Evolutionary conservation across 805 yeast genomes (phyloP).

Genomic region (Phaffomyces antillensis): DNA sequence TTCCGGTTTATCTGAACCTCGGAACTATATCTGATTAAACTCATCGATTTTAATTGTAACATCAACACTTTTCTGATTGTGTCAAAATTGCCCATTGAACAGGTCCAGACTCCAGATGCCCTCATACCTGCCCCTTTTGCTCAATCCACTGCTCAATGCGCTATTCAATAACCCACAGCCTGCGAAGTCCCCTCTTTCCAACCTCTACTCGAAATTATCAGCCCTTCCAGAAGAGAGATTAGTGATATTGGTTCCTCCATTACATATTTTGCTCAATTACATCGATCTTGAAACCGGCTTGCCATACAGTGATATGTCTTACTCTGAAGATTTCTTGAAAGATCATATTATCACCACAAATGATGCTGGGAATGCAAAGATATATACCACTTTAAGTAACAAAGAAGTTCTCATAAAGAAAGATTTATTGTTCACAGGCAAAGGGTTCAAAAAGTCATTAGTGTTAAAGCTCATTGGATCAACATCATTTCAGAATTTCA

Average conservation of each 20-base stretch:
- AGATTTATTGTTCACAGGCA: conserved; percentile 46
- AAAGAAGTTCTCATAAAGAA: conserved; percentile 50
- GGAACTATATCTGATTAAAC: background rate
- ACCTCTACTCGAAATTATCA: conserved; percentile 37
- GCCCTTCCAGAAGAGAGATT: conserved; percentile 31
- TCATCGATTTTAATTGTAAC: background rate
- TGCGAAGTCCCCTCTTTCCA: conserved; percentile 36
- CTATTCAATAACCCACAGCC: conserved; percentile 61
- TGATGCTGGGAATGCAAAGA: conserved; percentile 26
- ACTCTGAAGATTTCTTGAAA: conserved; percentile 50
- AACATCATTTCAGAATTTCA: conserved; percentile 42
- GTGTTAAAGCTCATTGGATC: conserved; percentile 37
- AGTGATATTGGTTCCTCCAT: conserved; percentile 62
- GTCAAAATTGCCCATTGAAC: background rate
- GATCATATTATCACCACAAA: conserved; percentile 50
- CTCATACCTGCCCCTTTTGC: conserved; percentile 44
- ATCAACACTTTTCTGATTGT: background rate
- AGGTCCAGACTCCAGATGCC: conserved; percentile 20
- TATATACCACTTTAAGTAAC: conserved; percentile 48
- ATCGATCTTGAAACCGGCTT: conserved; percentile 32
- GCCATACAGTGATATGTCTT: conserved; percentile 45
- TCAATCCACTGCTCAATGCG: conserved; percentile 59
- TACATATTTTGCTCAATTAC: conserved; percentile 35
- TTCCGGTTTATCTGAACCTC: background rate
- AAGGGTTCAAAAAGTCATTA: conserved; percentile 46